These are phyloP conservation scores for Rhododendron ovatum DNA, from an alignment of 148 eudicot genomes.

Conservation along the genomic window DNA sequence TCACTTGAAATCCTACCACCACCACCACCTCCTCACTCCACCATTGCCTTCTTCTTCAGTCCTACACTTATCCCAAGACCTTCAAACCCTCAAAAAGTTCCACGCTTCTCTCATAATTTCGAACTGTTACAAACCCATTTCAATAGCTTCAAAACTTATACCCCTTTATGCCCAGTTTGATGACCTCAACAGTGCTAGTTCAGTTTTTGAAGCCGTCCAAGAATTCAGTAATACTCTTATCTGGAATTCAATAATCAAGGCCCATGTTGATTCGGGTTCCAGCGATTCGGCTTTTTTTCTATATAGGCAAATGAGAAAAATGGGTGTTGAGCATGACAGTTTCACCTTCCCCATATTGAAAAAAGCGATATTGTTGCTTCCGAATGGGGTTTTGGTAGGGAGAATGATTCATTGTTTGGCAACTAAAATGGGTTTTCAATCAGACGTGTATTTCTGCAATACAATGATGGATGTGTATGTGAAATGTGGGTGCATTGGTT, in stretches of 20 bases:
- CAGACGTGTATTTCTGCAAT: conserved; percentile 29
- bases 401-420: conserved; percentile 26
- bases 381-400: neutral
- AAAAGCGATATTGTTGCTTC: conserved; percentile 14
- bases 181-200: conserved; percentile 16
- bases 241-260: conserved; percentile 32
- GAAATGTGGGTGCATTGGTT: conserved; percentile 23
- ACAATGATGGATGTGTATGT: conserved; percentile 34
- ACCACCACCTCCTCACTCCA: neutral
- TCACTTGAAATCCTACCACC: conserved; percentile 5
- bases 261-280: conserved; percentile 17
- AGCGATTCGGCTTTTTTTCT: conserved; percentile 16
- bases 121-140: neutral
- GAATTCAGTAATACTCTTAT: conserved; percentile 8
- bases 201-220: conserved; percentile 13
- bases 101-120: conserved; percentile 22
- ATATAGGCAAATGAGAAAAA: conserved; percentile 22
- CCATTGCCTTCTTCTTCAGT: neutral
- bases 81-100: conserved; percentile 20
- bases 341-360: conserved; percentile 33
- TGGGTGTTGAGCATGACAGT: conserved; percentile 27
- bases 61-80: conserved; percentile 14
- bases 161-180: conserved; percentile 20
- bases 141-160: conserved; percentile 18
- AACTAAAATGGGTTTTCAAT: conserved; percentile 22